Base-by-base conservation (phyloP, 2,329 filamentous ascomycete species). In the Hymenoscyphus linearis region DNA sequence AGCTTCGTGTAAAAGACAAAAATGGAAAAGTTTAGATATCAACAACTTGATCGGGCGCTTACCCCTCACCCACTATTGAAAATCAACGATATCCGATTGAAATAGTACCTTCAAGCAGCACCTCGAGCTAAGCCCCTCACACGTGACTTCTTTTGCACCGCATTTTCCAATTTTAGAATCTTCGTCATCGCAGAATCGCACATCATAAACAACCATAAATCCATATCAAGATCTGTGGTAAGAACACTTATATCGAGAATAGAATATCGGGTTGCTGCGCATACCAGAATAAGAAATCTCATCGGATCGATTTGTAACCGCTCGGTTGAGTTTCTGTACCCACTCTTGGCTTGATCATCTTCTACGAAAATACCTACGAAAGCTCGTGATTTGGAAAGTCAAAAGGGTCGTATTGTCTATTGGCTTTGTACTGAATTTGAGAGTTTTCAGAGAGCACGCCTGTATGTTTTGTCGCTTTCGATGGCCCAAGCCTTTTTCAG, bases 151-250 rank as follows among this genome's bases (percentile, higher is more conserved):
- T 53, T 56, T 56, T 44, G 35, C 54, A 56, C 54, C 40, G 54
- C 54, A 37, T 56, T 56, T 44, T 56, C 54, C 18, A 56, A 25
- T 16, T 22, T 56, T 56, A 56, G 54, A 31, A 56, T 53, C 52
- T 34, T 53, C 50, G 50, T 53, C 50, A 27, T 53, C 50, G 7
- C 50, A 22, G n/a, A 53, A 27, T 34, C 31, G 10, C 26, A n/a
- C 10, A 47, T 47, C 44, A 47, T 18, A 47, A 47, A 47, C 22
- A 44, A 44, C 37, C 37, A 44, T 47, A 47, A 25, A 47, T 47
- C 44, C 18, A 47, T 47, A 25, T 22, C 18, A 10, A 44, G 44
- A 44, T 44, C 44, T 47, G 18, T 47, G 9, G 44, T 47, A 18
- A 47, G 44, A 18, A 10, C 10, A 22, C 18, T 22, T 12, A 3